Base-by-base conservation (phyloP, 2,329 filamentous ascomycete species). In the Diaporthe ilicicola region DNA sequence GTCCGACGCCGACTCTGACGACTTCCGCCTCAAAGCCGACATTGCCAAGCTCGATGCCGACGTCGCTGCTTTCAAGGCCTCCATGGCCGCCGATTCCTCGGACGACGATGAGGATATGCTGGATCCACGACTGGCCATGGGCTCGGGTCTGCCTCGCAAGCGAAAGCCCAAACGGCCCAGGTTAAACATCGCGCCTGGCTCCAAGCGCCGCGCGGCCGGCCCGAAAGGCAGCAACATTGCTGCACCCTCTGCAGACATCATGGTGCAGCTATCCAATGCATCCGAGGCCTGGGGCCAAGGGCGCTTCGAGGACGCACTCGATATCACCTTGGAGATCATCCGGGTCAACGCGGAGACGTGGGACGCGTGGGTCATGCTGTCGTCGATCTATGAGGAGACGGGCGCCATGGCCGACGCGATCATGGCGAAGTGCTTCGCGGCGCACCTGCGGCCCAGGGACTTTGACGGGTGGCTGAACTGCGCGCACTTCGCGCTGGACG, bases 181-280 rank as follows among this genome's bases (percentile, higher is more conserved):
- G 62, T n/a, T 62, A 39, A 64, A 68, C 24, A 62, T 50, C 34
- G 69, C 42, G 29, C 68, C 55, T 22, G 73, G 32, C 17, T 55
- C 72, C 17, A 82, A 77, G 71, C 77, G 81, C 7, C 22, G 68
- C 12, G 19, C 62, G 53, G 55, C 19, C 32, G 27, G 50, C 22
- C 87, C 87, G 8, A 87, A 87, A 32, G 83, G 88, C 22, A 68
- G 42, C 66, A 89, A 90, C 77, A 87, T 89, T 29, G 90, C 89
- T 10, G 91, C 93, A 77, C 91, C 91, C 19, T 89, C 91, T 54
- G 89, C 87, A 50, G 91, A 94, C 75, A 93, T 94, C 79, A 93
- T 91, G 76, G 84, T 88, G 50, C 84, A 91, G 51, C 85, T 94
- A 61, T 86, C 88, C 56, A 85, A 88, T 76, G 93, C 93, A 3